These are phyloP conservation scores for Gracilaria gracilis DNA, from an alignment of 23 red algal species.

Conservation along the genomic window DNA sequence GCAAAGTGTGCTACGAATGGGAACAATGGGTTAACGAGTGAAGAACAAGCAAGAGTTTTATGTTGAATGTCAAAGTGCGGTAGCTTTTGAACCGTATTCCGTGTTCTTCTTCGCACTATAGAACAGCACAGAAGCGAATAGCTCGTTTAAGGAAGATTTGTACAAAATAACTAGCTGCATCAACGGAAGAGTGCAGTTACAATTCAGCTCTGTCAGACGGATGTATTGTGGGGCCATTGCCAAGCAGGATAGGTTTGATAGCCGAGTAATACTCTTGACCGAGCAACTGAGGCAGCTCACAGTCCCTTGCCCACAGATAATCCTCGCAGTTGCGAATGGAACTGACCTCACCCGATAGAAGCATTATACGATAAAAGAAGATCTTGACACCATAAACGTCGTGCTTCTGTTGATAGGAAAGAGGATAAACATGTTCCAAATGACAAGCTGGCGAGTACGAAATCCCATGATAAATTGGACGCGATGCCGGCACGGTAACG, in stretches of 20 bases:
- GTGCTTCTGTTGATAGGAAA: constrained; percentile 72
- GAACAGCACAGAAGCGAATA: background rate
- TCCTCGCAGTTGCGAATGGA: constrained; percentile 31
- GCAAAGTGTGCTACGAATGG: too few species aligned
- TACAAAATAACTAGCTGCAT: background rate
- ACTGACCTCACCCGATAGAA: constrained; percentile 40
- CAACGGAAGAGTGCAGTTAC: background rate
- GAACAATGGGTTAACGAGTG: background rate
- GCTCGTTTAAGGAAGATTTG: background rate
- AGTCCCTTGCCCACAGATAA: constrained; percentile 43
- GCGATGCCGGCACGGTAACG: constrained; percentile 38
- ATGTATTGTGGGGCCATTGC: constrained; percentile 19
- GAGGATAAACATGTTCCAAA: constrained; percentile 82
- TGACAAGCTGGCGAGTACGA: constrained; percentile 73
- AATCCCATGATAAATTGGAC: constrained; percentile 61
- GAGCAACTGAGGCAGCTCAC: constrained; percentile 33
- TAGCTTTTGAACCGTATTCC: too few species aligned
- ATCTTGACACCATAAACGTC: constrained; percentile 88
- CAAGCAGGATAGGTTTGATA: constrained; percentile 40
- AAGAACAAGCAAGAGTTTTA: background rate
- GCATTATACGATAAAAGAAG: constrained; percentile 85
- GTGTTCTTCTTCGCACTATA: background rate
- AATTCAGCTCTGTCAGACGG: background rate
- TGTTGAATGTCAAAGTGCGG: too few species aligned
- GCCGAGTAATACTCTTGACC: constrained; percentile 30